phyloP scores from a whole-genome alignment of 2,329 filamentous ascomycete species.

The Diaporthe velutina region DNA sequence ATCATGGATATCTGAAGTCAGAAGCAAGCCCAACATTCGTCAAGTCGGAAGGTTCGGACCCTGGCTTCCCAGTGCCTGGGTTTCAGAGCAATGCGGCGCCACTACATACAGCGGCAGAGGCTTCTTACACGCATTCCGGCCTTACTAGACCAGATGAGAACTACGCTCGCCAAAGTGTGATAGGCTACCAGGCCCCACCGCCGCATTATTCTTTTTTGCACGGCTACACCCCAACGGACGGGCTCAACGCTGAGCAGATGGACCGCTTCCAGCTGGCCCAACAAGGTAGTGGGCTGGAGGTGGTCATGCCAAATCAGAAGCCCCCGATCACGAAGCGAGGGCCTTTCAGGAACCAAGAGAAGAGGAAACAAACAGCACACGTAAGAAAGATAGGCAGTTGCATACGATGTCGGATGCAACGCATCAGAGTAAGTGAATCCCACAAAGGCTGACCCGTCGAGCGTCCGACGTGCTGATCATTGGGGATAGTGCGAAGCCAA shows the following conservation, averaged over 20 bases:
- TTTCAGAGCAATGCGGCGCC: neutral
- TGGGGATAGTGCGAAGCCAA: conserved; percentile 65
- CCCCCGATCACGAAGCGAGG: conserved; percentile 59
- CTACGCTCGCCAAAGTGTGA: neutral
- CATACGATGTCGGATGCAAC: conserved; percentile 72
- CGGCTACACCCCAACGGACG: conserved; percentile 15
- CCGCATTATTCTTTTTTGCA: conserved; percentile 12
- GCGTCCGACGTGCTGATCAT: conserved; percentile 12
- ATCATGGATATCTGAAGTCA: conserved; percentile 45
- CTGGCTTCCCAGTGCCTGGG: conserved; percentile 30
- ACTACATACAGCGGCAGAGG: neutral
- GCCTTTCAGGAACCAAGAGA: conserved; percentile 66
- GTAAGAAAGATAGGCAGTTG: conserved; percentile 71
- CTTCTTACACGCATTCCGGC: neutral
- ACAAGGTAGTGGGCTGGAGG: conserved; percentile 34
- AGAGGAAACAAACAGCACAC: conserved; percentile 67
- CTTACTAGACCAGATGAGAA: neutral
- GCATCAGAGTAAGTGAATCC: conserved; percentile 65
- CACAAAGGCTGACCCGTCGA: neutral
- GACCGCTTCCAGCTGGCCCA: conserved; percentile 35
- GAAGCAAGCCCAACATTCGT: conserved; percentile 43
- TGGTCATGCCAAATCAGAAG: conserved; percentile 50
- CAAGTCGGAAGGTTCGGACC: conserved; percentile 42
- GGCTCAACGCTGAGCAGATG: conserved; percentile 31
- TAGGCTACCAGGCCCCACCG: conserved; percentile 10